Conservation (phyloP, 176 grass and related monocot genomes). For the Rhynchospora tenuis region DNA sequence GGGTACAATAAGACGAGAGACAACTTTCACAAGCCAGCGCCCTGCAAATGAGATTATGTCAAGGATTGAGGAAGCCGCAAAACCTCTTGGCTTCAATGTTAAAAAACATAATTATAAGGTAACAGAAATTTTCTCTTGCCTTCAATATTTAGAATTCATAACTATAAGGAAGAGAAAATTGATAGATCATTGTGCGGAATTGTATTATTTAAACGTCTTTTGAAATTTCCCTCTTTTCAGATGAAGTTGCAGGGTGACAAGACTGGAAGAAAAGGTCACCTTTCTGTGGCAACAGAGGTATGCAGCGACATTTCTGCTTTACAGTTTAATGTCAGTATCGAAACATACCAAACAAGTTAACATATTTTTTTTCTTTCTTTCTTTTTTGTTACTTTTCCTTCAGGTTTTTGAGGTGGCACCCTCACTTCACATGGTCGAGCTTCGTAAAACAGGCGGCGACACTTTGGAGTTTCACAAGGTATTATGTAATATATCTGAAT, state of each 20-base stretch:
- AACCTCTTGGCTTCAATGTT: slow-evolving; percentile 96
- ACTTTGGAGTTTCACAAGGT: slow-evolving; percentile 95
- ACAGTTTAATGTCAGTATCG: not conserved
- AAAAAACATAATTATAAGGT: slow-evolving; percentile 98
- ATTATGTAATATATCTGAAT: slow-evolving; percentile 26
- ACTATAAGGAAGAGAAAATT: slow-evolving; percentile 59
- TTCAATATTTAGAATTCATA: slow-evolving; percentile 94
- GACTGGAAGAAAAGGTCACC: slow-evolving; percentile 84
- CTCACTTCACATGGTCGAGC: slow-evolving; percentile 91
- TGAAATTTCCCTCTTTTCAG: slow-evolving; percentile 30
- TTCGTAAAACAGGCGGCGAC: slow-evolving; percentile 94
- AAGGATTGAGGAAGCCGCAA: slow-evolving; percentile 84
- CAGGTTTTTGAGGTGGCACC: slow-evolving; percentile 99
- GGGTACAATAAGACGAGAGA: slow-evolving; percentile 68
- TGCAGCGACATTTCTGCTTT: not conserved
- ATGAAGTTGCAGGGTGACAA: slow-evolving; percentile 98
- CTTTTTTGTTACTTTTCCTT: not conserved
- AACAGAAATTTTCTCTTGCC: slow-evolving; percentile 47
- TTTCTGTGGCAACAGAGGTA: slow-evolving; percentile 91
- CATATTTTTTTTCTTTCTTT: not conserved
- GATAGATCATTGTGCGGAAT: not conserved
- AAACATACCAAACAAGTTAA: not conserved
- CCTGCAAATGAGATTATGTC: slow-evolving; percentile 92
- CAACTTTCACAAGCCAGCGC: slow-evolving; percentile 70
- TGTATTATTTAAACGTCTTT: not conserved